Evolutionary conservation across 192 early-diverging fungal species (phyloP).

Genomic region (Backusella luteola): DNA sequence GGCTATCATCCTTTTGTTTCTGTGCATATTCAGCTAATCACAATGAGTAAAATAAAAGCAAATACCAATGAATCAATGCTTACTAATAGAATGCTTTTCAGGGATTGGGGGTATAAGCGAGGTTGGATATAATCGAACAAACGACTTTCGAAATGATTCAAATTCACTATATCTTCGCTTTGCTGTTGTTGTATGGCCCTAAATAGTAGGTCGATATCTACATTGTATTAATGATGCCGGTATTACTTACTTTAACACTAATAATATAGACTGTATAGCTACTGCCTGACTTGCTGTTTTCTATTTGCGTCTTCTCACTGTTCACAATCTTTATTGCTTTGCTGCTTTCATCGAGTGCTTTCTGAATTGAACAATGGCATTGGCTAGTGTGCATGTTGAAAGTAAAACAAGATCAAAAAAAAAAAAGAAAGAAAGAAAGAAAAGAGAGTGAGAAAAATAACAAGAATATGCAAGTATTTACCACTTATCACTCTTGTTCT

Average conservation of each 20-base stretch:
- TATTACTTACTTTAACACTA: background rate
- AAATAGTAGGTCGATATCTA: background rate
- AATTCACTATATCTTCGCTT: conserved; percentile 89
- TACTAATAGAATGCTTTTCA: conserved; percentile 89
- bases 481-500: background rate
- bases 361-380: background rate
- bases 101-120: conserved; percentile 91
- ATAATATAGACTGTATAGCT: background rate
- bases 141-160: conserved; percentile 76
- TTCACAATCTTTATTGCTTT: background rate
- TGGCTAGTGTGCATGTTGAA: background rate
- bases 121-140: conserved; percentile 78
- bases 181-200: background rate
- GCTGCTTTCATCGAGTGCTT: background rate
- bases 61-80: conserved; percentile 19
- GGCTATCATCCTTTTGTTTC: conserved; percentile 84
- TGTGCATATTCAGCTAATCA: conserved; percentile 58
- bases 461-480: background rate
- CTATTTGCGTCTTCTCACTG: background rate
- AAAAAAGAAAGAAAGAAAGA: no score
- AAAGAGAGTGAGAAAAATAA: background rate
- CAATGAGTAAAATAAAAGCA: background rate
- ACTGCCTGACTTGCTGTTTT: background rate
- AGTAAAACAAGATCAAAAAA: background rate
- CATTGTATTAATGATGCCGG: background rate